Evolutionary conservation across 192 early-diverging fungal species (phyloP), one percentile per base, ranked within the genome.

Genomic region (Umbelopsis sp.): DNA sequence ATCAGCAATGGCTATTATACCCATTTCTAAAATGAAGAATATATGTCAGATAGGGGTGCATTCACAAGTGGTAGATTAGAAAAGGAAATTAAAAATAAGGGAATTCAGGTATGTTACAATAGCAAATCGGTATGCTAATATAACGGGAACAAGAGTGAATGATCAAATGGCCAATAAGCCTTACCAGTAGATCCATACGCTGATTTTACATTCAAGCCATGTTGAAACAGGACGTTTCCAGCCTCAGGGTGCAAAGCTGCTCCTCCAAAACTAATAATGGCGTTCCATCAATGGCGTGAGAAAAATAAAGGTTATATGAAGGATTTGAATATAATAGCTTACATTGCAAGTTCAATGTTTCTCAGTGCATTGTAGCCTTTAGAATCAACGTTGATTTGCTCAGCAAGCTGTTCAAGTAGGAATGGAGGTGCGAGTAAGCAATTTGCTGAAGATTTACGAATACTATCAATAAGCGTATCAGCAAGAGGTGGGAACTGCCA

Each of bases 101-200:
- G 2, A 1, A 41, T 41, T 11, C 7, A 41, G 12, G 7, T 11
- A 11, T 41, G 12, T 6, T 41, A 41, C 4, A n/a, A n/a, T 2
- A 10, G 50, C 1, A 2, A 36, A 24, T 47, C 1, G 0, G 6
- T 50, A 32, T 4, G 5, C 36, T 17, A 17, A 31, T 3, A 12
- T 9, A 44, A 44, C 5, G 43, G 43, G 5, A 44, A 9, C 7
- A 44, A 44, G 43, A 5, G 12, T 12, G 12, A 12, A 44, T 12
- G 12, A 44, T 5, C 7, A 44, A 44, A 9, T 5, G 43, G 12
- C 5, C 43, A 12, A 5, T 12, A 44, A 44, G n/a, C n/a, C 31
- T 52, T 70, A 70, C 70, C 71, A 16, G 71, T 72, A 11, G 56
- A 26, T 25, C 71, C 71, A 36, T 72, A 72, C 22, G 45, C 43